Conservation (phyloP, 1,139 yeast species). For the Magnusiomyces sp. region DNA sequence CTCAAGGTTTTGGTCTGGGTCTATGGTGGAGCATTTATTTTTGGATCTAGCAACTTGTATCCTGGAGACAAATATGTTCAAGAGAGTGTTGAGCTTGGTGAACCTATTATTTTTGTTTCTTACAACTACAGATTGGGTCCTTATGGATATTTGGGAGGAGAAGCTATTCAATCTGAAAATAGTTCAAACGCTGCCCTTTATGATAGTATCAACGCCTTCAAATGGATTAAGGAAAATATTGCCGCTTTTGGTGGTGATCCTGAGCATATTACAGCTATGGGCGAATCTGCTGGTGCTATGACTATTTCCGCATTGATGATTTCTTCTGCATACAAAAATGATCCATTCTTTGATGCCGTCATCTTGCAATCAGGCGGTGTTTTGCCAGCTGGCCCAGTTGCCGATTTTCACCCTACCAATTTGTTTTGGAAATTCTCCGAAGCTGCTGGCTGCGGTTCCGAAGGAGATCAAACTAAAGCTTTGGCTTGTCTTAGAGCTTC, state of each 20-base stretch:
- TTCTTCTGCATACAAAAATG: constrained; percentile 17
- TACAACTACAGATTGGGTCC: constrained; percentile 25
- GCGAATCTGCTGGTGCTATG: constrained; percentile 35
- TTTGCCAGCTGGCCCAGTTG: constrained; percentile 12
- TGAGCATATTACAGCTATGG: constrained; percentile 30
- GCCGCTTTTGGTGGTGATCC: constrained; percentile 35
- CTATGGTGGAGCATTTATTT: constrained; percentile 28
- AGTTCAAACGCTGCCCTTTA: constrained; percentile 26
- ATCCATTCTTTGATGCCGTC: constrained; percentile 25
- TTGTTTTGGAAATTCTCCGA: constrained; percentile 15
- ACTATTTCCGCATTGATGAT: constrained; percentile 27
- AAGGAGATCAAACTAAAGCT: constrained; percentile 9
- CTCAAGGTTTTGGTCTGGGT: constrained; percentile 28
- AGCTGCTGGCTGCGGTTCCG: constrained; percentile 13
- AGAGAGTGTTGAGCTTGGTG: constrained; percentile 13
- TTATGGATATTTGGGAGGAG: constrained; percentile 27
- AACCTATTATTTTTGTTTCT: constrained; percentile 17
- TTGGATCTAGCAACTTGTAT: constrained; percentile 18
- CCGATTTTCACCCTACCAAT: constrained; percentile 13
- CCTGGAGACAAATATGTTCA: constrained; percentile 12
- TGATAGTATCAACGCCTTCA: constrained; percentile 32
- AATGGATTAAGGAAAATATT: constrained; percentile 34
- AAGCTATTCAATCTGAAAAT: constrained; percentile 19
- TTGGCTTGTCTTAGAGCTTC: constrained; percentile 16
- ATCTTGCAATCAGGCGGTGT: constrained; percentile 17